A percentile compares a stretch with the other conserved stretches of the same genome.
phyloP scores from a whole-genome alignment of 2,329 filamentous ascomycete genomes.

The Fusarium penzigii region DNA sequence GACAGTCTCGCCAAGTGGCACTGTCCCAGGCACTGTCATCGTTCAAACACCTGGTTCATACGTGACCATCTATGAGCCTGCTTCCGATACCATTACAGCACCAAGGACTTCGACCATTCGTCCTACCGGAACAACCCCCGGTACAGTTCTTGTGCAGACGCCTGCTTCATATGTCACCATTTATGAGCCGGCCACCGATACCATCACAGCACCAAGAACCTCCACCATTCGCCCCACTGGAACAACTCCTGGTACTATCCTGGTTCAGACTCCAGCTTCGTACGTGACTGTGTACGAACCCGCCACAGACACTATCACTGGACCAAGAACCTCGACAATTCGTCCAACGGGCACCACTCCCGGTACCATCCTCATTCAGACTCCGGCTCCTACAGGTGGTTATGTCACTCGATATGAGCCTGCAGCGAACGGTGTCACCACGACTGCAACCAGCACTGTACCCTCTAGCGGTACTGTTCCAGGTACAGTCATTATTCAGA shows the following conservation, averaged over 20 bases:
- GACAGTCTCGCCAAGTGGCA: not conserved
- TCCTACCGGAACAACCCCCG: not conserved
- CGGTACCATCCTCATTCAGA: slow-evolving; percentile 12
- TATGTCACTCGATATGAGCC: not conserved
- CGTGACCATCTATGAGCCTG: not conserved
- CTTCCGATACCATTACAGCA: not conserved
- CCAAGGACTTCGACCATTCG: not conserved
- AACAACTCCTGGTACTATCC: not conserved
- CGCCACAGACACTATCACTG: not conserved
- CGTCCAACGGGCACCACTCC: slow-evolving; percentile 1
- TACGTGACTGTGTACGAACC: not conserved
- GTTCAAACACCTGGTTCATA: not conserved
- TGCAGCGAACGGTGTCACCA: not conserved
- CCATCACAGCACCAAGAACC: not conserved
- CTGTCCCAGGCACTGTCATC: not conserved
- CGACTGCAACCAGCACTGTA: not conserved
- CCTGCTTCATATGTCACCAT: not conserved
- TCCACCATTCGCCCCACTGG: not conserved
- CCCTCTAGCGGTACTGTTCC: not conserved
- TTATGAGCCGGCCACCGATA: not conserved
- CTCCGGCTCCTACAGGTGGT: not conserved
- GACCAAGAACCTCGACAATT: not conserved
- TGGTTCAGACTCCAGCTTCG: slow-evolving; percentile 8
- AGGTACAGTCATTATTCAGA: not conserved
- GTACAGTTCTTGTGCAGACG: not conserved